Percentiles rank a stretch among this genome's conserved stretches.
These are phyloP conservation scores for Mycena indigotica DNA, from an alignment of 768 basidiomycete species.

Conservation along the genomic window DNA sequence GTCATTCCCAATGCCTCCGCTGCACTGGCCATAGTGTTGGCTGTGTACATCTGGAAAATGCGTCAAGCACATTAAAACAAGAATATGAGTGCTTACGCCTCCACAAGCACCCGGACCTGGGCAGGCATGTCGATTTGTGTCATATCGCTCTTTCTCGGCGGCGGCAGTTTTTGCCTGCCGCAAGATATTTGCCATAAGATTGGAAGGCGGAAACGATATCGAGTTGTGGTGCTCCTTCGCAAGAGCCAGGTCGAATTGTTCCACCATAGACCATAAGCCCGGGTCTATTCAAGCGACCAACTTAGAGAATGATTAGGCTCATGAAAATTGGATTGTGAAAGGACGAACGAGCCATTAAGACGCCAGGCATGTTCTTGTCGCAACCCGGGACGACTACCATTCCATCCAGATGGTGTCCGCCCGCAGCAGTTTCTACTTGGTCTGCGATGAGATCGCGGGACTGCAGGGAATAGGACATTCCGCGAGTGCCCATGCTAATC, in stretches of 20 bases:
- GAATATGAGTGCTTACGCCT: constrained; percentile 63
- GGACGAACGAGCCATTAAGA: constrained; percentile 88
- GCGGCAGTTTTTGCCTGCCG: constrained; percentile 81
- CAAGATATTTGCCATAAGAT: constrained; percentile 92
- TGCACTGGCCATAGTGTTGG: constrained; percentile 97
- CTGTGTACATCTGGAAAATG: constrained; percentile 84
- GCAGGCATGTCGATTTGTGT: constrained; percentile 90
- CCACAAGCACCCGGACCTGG: constrained; percentile 99
- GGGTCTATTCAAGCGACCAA: constrained; percentile 93
- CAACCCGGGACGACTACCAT: constrained; percentile 97
- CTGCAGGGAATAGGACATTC: constrained; percentile 95
- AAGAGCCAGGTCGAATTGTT: constrained; percentile 89
- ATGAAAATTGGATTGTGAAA: constrained; percentile 2
- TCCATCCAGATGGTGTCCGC: constrained; percentile 96
- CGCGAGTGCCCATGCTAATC: constrained; percentile 95
- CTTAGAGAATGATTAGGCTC: constrained; percentile 37
- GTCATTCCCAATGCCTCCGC: constrained; percentile 96
- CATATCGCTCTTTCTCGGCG: constrained; percentile 83
- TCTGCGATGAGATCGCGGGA: constrained; percentile 98
- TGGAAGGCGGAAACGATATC: constrained; percentile 99
- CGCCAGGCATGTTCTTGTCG: constrained; percentile 99
- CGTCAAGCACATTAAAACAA: not conserved
- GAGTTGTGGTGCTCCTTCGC: constrained; percentile 82
- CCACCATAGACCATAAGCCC: constrained; percentile 99
- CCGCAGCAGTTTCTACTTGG: constrained; percentile 93